Conservation (phyloP, 805 yeast species). For the Lipomyces lipofer region DNA sequence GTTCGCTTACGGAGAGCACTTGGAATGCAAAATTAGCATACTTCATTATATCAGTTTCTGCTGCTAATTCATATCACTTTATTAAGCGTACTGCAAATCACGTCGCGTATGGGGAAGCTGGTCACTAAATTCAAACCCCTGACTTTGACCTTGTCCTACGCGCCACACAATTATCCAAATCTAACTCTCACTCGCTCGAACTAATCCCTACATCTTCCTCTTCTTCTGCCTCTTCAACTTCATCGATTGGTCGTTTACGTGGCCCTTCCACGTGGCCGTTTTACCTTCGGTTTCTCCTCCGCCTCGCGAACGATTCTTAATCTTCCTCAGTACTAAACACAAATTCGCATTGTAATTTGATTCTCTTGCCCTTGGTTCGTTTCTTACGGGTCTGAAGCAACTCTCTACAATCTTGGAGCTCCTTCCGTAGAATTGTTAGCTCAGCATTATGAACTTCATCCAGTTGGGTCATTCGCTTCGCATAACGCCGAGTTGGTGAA, state of each 20-base stretch:
- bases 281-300: not conserved
- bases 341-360: not conserved
- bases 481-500: no score
- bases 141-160: not conserved
- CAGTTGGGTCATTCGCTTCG: no score
- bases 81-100: no score
- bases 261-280: slow-evolving; percentile 1
- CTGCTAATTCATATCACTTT: no score
- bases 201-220: not conserved
- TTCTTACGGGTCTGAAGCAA: slow-evolving; percentile 1
- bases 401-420: not conserved
- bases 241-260: slow-evolving; percentile 1
- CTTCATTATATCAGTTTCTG: no score
- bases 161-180: not conserved
- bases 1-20: not conserved
- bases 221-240: slow-evolving; percentile 1
- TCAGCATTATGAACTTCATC: no score
- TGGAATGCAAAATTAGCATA: not conserved
- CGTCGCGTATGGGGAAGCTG: not conserved
- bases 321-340: slow-evolving; percentile 1
- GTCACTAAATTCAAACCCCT: not conserved
- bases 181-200: not conserved
- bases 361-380: not conserved
- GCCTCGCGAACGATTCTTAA: not conserved
- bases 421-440: not conserved